Conservation (phyloP, 148 eudicot genomes). For the Rhododendron kiyosumense region DNA sequence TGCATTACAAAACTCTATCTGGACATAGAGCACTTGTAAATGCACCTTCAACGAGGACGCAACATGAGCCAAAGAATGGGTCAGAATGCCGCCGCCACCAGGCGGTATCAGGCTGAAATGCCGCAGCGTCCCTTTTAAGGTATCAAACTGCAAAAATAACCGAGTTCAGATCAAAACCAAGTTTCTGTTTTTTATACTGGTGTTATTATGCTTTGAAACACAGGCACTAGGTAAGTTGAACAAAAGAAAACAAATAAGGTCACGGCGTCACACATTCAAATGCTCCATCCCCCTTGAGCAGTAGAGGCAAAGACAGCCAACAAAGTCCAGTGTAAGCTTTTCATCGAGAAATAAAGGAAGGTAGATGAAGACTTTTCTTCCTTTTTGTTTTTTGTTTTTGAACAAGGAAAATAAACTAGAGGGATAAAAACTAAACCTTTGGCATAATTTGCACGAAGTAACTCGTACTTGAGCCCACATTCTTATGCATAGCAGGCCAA, state of each 20-base stretch:
- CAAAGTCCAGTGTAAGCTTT: not conserved
- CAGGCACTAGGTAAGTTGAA: not conserved
- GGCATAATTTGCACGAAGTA: not conserved
- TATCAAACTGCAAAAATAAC: conserved; percentile 60
- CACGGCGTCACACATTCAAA: not conserved
- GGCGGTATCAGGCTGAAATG: conserved; percentile 94
- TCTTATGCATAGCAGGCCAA: conserved; percentile 1
- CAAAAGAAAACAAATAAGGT: not conserved
- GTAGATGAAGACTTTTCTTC: not conserved
- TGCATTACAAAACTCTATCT: not conserved
- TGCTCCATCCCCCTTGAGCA: not conserved
- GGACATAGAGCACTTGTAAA: not conserved
- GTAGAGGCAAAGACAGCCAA: not conserved
- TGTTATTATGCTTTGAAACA: not conserved
- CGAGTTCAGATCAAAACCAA: conserved; percentile 2
- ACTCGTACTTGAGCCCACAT: not conserved
- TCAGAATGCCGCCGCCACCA: conserved; percentile 78
- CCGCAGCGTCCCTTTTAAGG: conserved; percentile 60
- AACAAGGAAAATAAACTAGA: not conserved
- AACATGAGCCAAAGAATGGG: conserved; percentile 79
- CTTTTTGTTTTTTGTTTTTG: not conserved
- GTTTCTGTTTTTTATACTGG: not conserved
- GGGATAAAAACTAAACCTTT: not conserved
- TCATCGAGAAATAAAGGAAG: not conserved
- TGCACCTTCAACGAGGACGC: conserved; percentile 83